These are phyloP conservation scores for Kurtzmaniella fragi DNA, from an alignment of 805 yeast species.

Conservation along the genomic window DNA sequence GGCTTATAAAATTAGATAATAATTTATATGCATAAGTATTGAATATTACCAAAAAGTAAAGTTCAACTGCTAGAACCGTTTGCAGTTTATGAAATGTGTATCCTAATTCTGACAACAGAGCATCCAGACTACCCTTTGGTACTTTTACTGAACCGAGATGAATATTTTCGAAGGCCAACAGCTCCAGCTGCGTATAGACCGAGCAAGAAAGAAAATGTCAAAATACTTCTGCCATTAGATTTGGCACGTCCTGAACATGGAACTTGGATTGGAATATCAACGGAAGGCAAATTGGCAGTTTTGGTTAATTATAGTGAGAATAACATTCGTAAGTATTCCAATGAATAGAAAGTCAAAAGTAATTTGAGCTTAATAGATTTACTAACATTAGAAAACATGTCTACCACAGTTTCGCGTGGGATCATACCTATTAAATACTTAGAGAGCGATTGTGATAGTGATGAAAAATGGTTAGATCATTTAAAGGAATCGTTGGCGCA, in stretches of 20 bases:
- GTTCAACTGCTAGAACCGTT: no score
- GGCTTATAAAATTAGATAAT: no score
- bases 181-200: constrained; percentile 42
- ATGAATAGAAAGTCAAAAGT: constrained; percentile 1
- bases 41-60: no score
- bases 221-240: constrained; percentile 67
- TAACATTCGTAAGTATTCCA: constrained; percentile 12
- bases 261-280: constrained; percentile 82
- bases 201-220: constrained; percentile 21
- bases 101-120: constrained; percentile 58
- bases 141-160: constrained; percentile 82
- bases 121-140: constrained; percentile 76
- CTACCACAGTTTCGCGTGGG: constrained; percentile 47
- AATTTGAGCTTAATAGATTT: background rate
- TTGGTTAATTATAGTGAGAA: constrained; percentile 70
- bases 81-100: no score
- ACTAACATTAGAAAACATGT: constrained; percentile 15
- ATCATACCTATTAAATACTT: constrained; percentile 44
- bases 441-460: constrained; percentile 19
- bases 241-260: constrained; percentile 72
- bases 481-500: constrained; percentile 14
- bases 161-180: constrained; percentile 71
- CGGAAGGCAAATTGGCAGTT: constrained; percentile 58
- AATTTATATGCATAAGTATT: no score
- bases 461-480: constrained; percentile 43